These are phyloP conservation scores for Xerocomellus intermedius DNA, from an alignment of 768 basidiomycete species.

Conservation along the genomic window DNA sequence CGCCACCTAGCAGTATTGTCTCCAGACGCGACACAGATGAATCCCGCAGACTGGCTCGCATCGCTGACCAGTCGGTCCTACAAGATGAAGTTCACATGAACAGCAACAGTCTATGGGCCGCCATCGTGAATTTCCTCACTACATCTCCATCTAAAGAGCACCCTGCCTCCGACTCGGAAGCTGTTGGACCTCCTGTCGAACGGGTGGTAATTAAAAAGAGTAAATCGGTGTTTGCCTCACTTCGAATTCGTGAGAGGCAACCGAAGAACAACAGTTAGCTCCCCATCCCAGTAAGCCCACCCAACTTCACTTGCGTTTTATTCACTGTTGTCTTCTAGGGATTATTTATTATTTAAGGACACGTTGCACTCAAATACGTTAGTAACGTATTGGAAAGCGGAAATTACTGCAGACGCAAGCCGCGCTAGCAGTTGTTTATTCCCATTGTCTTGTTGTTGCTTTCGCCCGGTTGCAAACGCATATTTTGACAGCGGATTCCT, in stretches of 20 bases:
- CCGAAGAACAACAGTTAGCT: conserved; percentile 1
- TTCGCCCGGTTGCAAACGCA: background rate
- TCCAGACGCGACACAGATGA: conserved; percentile 85
- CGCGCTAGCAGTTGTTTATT: background rate
- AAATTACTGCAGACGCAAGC: background rate
- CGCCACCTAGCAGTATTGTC: conserved; percentile 90
- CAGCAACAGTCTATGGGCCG: conserved; percentile 71
- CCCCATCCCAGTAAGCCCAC: background rate
- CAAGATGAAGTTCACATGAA: conserved; percentile 58
- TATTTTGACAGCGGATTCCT: background rate
- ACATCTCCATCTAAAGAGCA: conserved; percentile 45
- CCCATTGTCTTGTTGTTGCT: background rate
- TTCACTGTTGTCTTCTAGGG: background rate
- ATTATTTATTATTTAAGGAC: background rate
- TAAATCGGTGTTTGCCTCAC: conserved; percentile 26
- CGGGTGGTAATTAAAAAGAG: conserved; percentile 18
- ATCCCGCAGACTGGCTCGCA: conserved; percentile 65
- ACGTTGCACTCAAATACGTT: background rate
- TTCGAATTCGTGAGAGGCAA: conserved; percentile 17
- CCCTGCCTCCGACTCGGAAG: conserved; percentile 21
- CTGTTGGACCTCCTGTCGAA: background rate
- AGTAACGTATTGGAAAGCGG: background rate
- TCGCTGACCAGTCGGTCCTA: conserved; percentile 66
- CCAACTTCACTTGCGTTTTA: background rate
- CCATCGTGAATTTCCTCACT: conserved; percentile 64